Evolutionary conservation across 257 asterid genomes (phyloP).

Genomic region (Lantana camara): DNA sequence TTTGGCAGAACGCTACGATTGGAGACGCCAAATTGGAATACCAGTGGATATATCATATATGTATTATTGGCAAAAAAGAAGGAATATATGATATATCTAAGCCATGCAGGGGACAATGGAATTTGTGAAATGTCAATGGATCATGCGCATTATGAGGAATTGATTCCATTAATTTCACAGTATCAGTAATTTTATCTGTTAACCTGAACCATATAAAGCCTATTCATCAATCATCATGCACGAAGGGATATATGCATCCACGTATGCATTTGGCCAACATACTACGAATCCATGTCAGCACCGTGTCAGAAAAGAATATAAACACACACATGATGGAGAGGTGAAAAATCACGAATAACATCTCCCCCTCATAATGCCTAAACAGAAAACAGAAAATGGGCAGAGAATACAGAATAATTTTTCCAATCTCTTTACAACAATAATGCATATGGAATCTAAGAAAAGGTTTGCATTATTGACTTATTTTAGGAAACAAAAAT

Average conservation of each 20-base stretch:
- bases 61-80: no score
- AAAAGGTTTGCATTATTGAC: slow-evolving; percentile 34
- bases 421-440: slow-evolving; percentile 36
- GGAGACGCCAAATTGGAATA: no score
- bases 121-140: slow-evolving; percentile 40
- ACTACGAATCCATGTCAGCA: not conserved
- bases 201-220: slow-evolving; percentile 40
- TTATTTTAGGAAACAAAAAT: not conserved
- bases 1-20: no score
- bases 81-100: no score
- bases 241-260: not conserved
- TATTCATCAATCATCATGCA: not conserved
- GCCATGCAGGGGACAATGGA: slow-evolving; percentile 23
- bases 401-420: slow-evolving; percentile 51
- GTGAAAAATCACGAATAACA: slow-evolving; percentile 38
- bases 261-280: no score
- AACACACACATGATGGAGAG: no score
- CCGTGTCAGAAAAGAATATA: not conserved
- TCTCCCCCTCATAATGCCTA: slow-evolving; percentile 55
- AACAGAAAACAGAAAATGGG: slow-evolving; percentile 56
- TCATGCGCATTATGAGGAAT: slow-evolving; percentile 52
- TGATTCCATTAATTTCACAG: slow-evolving; percentile 41
- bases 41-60: no score
- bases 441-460: slow-evolving; percentile 53
- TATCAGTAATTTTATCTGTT: slow-evolving; percentile 14